phyloP scores from a whole-genome alignment of 23 red algal genomes.

The Gracilaria gracilis region DNA sequence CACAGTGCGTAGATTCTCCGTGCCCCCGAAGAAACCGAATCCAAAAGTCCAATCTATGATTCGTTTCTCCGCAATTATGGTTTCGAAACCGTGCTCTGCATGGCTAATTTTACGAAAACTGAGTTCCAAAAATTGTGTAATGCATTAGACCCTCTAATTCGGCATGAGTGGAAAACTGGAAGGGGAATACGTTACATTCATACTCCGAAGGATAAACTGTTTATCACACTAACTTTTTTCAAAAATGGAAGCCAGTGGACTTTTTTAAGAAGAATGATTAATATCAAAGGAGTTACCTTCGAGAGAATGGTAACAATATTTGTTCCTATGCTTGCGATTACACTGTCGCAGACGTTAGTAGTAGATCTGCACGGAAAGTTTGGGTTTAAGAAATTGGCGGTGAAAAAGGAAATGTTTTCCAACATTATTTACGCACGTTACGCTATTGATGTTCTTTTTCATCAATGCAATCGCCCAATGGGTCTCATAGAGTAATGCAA shows the following conservation, averaged over 20 bases:
- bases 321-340: not conserved
- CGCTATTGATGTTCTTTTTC: conserved; percentile 11
- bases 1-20: too few relatives aligned
- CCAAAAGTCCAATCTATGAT: not conserved
- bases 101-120: conserved; percentile 1
- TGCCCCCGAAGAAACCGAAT: too few relatives aligned
- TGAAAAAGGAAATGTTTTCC: not conserved
- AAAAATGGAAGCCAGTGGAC: conserved; percentile 18
- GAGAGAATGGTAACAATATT: not conserved
- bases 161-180: not conserved
- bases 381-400: not conserved
- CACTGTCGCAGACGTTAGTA: not conserved
- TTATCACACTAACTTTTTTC: conserved; percentile 9
- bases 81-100: not conserved
- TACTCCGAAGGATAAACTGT: conserved; percentile 22
- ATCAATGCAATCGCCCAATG: not conserved
- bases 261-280: not conserved
- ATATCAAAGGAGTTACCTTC: not conserved
- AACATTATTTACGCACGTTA: not conserved
- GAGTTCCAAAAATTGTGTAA: not conserved
- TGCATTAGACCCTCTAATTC: not conserved
- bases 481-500: not conserved
- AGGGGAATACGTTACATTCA: not conserved
- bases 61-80: not conserved
- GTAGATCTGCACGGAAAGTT: not conserved